These are phyloP conservation scores for Styphnolobium japonicum DNA, from an alignment of 306 rosid genomes.

Conservation along the genomic window DNA sequence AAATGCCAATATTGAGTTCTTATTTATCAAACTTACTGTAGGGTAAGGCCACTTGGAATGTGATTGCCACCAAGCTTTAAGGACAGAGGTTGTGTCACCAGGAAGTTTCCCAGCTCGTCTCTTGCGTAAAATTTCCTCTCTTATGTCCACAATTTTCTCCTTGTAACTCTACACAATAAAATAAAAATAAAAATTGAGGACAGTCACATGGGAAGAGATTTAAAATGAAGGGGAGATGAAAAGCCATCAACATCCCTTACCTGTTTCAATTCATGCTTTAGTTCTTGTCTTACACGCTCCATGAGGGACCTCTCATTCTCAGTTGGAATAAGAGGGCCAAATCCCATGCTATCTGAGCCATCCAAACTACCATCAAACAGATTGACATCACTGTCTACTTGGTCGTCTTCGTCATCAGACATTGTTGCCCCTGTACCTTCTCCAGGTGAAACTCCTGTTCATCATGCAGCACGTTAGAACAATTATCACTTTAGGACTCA, in stretches of 20 bases:
- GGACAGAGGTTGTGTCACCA: slow-evolving; percentile 88
- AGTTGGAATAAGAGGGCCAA: slow-evolving; percentile 94
- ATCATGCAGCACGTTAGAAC: slow-evolving; percentile 4
- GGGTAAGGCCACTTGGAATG: slow-evolving; percentile 98
- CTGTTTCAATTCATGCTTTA: slow-evolving; percentile 85
- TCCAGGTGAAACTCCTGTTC: slow-evolving; percentile 87
- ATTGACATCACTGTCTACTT: slow-evolving; percentile 69
- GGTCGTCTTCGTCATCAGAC: slow-evolving; percentile 94
- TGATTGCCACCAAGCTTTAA: slow-evolving; percentile 93
- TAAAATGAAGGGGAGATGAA: not conserved
- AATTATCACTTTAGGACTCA: slow-evolving; percentile 4
- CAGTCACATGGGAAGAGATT: not conserved
- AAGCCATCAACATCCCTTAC: slow-evolving; percentile 26
- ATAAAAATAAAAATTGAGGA: not conserved
- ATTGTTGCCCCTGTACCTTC: slow-evolving; percentile 97
- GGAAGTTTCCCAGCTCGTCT: slow-evolving; percentile 98
- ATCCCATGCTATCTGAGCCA: slow-evolving; percentile 81
- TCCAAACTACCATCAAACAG: slow-evolving; percentile 71
- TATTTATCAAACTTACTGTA: slow-evolving; percentile 56
- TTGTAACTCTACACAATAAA: slow-evolving; percentile 64
- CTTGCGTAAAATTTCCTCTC: slow-evolving; percentile 93
- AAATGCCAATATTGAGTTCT: not conserved
- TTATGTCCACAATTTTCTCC: slow-evolving; percentile 89
- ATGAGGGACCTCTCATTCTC: slow-evolving; percentile 90
- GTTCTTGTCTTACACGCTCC: slow-evolving; percentile 93